Percentiles rank a stretch among this genome's conserved stretches.
Evolutionary conservation across 345 rosid species (phyloP).

Genomic region (Zanthoxylum bungeanum): DNA sequence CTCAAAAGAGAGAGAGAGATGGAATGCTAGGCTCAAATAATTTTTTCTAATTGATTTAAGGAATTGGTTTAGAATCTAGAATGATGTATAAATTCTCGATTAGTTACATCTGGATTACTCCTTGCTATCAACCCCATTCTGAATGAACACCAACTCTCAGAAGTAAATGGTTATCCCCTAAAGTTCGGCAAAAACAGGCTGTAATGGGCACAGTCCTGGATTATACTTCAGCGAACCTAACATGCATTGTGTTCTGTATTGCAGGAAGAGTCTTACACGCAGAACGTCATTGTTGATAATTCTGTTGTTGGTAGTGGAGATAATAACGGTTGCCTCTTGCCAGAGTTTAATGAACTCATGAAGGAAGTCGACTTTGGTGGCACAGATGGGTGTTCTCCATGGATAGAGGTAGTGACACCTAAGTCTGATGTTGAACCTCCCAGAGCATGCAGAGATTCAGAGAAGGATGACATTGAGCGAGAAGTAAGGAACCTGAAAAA

Average conservation of each 20-base stretch:
- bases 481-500: constrained; percentile 58
- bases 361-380: constrained; percentile 40
- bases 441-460: constrained; percentile 33
- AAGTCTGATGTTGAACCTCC: constrained; percentile 40
- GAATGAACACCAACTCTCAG: no score
- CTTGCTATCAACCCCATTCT: background rate
- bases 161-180: background rate
- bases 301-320: constrained; percentile 24
- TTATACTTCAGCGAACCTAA: background rate
- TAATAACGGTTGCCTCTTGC: constrained; percentile 51
- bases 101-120: background rate
- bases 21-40: background rate
- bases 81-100: background rate
- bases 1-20: background rate
- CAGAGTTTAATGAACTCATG: constrained; percentile 51
- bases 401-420: constrained; percentile 33
- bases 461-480: constrained; percentile 48
- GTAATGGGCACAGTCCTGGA: background rate
- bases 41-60: background rate
- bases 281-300: constrained; percentile 25
- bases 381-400: constrained; percentile 17
- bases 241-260: constrained; percentile 6
- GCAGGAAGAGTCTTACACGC: constrained; percentile 29
- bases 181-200: background rate
- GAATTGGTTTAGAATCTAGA: background rate